Base-by-base conservation (phyloP, 352 stramenopile genomes). In the Plasmopara halstedii region DNA sequence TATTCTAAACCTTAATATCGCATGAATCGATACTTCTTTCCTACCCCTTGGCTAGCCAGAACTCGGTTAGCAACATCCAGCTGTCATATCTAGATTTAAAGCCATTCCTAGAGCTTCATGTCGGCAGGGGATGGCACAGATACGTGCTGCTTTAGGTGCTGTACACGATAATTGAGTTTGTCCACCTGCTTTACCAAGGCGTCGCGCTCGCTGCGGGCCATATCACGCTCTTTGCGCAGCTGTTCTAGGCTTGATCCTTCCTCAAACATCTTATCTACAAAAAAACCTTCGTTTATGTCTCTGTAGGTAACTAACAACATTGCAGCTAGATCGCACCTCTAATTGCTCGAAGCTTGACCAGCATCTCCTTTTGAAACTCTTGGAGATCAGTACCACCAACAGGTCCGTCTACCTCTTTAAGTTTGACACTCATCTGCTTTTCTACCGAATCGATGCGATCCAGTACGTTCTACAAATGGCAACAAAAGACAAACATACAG, bases 121-220 rank as follows among this genome's bases (percentile, higher is more conserved):
- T 63, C 46, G 15, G 50, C 38, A 13, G 58, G 38, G 15, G 53
- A 43, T 33, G 71, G 62, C 46, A 83, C 60, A 1, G 52, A 54
- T 36, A 90, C 66, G 46, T 88, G 73, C 54, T 82, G 69, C 62
- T 84, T 81, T 22, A 90, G 68, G 46, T 90, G 79, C 20, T 77
- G 50, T 29, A 90, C 62, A 45, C 75, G 79, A 57, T 90, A 90
- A 56, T 73, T 82, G 54, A 90, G 73, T 54, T 90, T 90, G 42
- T 66, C 47, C 31, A 90, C 75, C 58, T 88, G 73, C 58, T 84
- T 85, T 50, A 76, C 53, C 6, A 88, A 58, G 13, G 56, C 58
- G 36, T 83, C 73, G 44, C 73, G 69, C 52, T 90, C 79, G 27
- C 21, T 50, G 36, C 63, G 64, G 34, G 76, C 73, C 21, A 69